phyloP scores from a whole-genome alignment of 176 grass and related monocot genomes.

The Lolium rigidum region DNA sequence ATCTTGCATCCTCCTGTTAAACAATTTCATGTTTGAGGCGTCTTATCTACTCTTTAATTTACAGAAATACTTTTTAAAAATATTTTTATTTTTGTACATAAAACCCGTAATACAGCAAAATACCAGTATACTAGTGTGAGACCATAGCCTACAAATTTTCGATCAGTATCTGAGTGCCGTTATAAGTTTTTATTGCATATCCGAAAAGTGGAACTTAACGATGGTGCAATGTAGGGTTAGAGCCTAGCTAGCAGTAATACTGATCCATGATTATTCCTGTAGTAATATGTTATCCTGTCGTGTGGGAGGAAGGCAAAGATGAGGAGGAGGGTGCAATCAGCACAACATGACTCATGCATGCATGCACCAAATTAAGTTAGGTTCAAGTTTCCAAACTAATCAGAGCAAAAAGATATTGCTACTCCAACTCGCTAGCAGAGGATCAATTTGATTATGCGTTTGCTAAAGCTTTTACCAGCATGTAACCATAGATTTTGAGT shows the following conservation, averaged over 20 bases:
- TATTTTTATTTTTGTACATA: too few relatives aligned
- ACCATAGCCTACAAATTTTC: too few relatives aligned
- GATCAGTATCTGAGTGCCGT: background rate
- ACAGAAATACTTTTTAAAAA: too few relatives aligned
- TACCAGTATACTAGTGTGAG: too few relatives aligned
- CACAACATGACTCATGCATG: conserved; percentile 36
- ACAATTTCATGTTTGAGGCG: too few relatives aligned
- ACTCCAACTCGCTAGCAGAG: background rate
- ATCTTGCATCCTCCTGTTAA: too few relatives aligned
- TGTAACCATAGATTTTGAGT: conserved; percentile 12
- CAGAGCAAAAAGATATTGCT: background rate
- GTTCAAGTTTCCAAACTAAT: conserved; percentile 55
- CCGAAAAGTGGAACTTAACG: background rate
- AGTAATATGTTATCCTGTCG: conserved; percentile 44
- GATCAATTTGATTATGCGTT: conserved; percentile 29
- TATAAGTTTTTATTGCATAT: background rate
- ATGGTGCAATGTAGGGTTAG: background rate
- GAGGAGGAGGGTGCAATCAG: conserved; percentile 6
- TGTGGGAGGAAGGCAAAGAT: conserved; percentile 15
- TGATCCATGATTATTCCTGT: conserved; percentile 36
- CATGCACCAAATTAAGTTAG: conserved; percentile 33
- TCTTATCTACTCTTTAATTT: too few relatives aligned
- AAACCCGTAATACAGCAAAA: too few relatives aligned
- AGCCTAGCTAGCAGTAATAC: background rate
- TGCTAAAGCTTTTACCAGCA: conserved; percentile 10